Conservation (phyloP, 169 alveolate species). For the Plasmodium vivax region DNA sequence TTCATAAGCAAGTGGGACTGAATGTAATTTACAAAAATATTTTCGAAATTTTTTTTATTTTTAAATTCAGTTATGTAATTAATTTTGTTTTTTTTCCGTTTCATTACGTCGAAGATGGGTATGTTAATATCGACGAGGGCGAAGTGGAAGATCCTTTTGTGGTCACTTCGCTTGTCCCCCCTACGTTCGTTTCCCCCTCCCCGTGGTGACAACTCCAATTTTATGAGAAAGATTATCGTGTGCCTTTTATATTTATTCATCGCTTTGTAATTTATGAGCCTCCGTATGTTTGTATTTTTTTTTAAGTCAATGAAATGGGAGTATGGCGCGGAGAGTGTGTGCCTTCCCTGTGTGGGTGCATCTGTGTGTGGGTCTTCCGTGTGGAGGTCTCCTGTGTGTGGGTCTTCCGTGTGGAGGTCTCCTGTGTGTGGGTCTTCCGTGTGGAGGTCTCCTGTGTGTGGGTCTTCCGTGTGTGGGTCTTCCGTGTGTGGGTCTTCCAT, state of each 20-base stretch:
- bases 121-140: constrained; percentile 53
- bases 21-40: constrained; percentile 37
- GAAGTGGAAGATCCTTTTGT: constrained; percentile 42
- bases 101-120: constrained; percentile 55
- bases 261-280: constrained; percentile 22
- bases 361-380: background rate
- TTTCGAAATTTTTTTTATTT: constrained; percentile 43
- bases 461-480: background rate
- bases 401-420: background rate
- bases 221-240: constrained; percentile 44
- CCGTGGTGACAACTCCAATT: constrained; percentile 11
- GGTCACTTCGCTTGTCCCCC: background rate
- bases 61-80: constrained; percentile 44
- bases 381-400: background rate
- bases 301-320: constrained; percentile 26
- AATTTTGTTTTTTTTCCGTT: constrained; percentile 21
- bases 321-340: background rate
- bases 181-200: background rate
- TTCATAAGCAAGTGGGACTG: constrained; percentile 42
- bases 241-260: constrained; percentile 52
- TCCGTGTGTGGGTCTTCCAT: no score
- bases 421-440: no score
- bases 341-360: background rate
- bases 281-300: constrained; percentile 12
- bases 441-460: background rate